Evolutionary conservation across 2,329 filamentous ascomycete species (phyloP).

Genomic region (Aschersonia sp.): DNA sequence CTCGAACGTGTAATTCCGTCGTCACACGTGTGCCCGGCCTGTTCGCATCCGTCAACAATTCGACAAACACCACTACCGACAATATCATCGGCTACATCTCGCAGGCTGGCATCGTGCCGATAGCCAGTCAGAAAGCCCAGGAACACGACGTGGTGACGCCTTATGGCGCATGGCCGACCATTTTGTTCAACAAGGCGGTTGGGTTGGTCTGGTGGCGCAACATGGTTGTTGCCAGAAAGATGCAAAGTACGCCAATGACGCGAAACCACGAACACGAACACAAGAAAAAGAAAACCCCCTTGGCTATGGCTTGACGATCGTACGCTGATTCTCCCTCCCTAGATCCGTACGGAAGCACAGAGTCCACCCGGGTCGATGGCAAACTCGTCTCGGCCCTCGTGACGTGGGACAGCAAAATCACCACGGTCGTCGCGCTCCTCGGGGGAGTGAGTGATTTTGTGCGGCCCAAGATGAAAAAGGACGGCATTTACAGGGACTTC

Average conservation of each 20-base stretch:
- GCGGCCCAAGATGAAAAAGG: constrained; percentile 19
- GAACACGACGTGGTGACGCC: constrained; percentile 26
- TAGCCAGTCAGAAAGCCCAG: constrained; percentile 23
- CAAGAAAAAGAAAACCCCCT: neutral
- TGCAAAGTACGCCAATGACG: constrained; percentile 21
- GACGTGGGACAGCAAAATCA: constrained; percentile 28
- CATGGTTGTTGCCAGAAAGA: constrained; percentile 25
- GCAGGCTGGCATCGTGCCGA: constrained; percentile 23
- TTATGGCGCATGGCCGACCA: constrained; percentile 22
- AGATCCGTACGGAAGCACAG: constrained; percentile 23
- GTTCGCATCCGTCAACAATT: constrained; percentile 27
- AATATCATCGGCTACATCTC: constrained; percentile 25
- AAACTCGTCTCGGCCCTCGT: constrained; percentile 22
- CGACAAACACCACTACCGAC: constrained; percentile 19
- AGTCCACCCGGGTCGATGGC: constrained; percentile 23
- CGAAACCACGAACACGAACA: too few relatives aligned
- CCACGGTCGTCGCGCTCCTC: constrained; percentile 22
- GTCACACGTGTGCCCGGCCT: constrained; percentile 21
- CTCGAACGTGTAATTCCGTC: constrained; percentile 25
- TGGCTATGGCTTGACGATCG: neutral
- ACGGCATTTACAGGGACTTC: constrained; percentile 23
- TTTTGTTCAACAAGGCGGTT: constrained; percentile 21
- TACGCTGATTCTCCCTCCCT: too few relatives aligned
- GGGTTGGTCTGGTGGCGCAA: constrained; percentile 28
- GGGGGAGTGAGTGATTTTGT: constrained; percentile 23